A percentile compares a stretch with the other conserved stretches of the same genome.
These are phyloP conservation scores for Lanmaoa pseudosensibilis DNA, from an alignment of 768 basidiomycete species.

Conservation along the genomic window DNA sequence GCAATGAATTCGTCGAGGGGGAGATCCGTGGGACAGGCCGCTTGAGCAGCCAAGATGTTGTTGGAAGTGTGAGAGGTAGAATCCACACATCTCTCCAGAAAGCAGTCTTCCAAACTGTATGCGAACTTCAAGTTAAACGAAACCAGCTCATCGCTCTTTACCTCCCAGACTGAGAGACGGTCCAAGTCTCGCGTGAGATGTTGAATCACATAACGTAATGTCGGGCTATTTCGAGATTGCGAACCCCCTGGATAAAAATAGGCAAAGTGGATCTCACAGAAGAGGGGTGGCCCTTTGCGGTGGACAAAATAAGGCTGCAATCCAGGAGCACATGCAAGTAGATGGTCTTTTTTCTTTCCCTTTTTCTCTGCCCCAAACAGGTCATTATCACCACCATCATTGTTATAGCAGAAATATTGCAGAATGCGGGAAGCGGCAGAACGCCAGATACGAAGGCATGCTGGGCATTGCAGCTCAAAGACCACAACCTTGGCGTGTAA, in stretches of 20 bases:
- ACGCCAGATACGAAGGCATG: conserved; percentile 40
- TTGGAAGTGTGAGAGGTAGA: background rate
- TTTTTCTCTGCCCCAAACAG: no score
- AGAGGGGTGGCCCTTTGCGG: background rate
- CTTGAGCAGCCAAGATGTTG: background rate
- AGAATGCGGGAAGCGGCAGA: conserved; percentile 33
- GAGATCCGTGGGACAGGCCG: background rate
- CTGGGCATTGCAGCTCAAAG: conserved; percentile 42
- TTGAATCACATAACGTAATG: background rate
- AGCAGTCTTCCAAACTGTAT: fast-evolving
- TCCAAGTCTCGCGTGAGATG: no score
- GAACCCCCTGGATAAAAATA: background rate
- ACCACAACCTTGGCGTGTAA: conserved; percentile 27
- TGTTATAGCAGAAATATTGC: conserved; percentile 13
- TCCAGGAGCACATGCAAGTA: conserved; percentile 28
- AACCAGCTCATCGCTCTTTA: no score
- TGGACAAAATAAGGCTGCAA: background rate
- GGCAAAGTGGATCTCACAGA: background rate
- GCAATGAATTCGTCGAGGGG: background rate
- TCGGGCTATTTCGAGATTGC: background rate
- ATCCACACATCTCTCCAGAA: background rate
- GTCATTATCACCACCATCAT: no score
- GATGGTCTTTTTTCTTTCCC: background rate
- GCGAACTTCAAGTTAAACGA: no score
- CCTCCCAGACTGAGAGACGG: no score